phyloP scores from a whole-genome alignment of 2,329 filamentous ascomycete species.

The Plectosphaerella plurivora region DNA sequence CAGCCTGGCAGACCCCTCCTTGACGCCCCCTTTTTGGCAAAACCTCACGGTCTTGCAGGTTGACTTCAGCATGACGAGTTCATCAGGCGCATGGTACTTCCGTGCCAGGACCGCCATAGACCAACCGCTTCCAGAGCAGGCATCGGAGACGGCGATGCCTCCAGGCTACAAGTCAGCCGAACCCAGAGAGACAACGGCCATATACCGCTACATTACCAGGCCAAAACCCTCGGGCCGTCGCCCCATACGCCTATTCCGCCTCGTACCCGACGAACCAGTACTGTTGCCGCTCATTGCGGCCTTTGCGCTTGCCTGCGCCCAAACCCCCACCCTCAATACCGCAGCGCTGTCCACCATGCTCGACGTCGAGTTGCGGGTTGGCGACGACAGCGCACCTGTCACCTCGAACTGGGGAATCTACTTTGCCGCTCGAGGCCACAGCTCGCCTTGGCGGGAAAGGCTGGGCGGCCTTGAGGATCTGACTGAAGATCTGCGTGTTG shows the following conservation, averaged over 20 bases:
- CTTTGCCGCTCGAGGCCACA: neutral
- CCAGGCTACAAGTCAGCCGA: neutral
- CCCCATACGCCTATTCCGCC: neutral
- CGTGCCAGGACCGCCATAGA: neutral
- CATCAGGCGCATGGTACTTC: neutral
- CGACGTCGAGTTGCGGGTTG: neutral
- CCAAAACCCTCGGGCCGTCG: neutral
- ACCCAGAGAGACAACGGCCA: neutral
- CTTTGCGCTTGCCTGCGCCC: neutral
- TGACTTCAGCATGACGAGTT: neutral
- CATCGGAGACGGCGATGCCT: neutral
- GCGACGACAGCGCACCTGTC: neutral
- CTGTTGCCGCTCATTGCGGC: neutral
- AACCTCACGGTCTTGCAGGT: neutral
- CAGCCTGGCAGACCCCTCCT: neutral
- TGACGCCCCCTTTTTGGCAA: neutral
- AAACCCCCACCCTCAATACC: neutral
- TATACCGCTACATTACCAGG: neutral
- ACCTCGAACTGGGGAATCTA: neutral
- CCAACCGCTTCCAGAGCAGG: neutral
- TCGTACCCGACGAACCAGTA: neutral
- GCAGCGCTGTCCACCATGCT: neutral
- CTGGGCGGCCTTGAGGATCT: neutral
- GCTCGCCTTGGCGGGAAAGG: neutral
- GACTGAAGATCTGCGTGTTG: neutral